phyloP scores from a whole-genome alignment of 306 rosid genomes.

The Quercus mongolica region DNA sequence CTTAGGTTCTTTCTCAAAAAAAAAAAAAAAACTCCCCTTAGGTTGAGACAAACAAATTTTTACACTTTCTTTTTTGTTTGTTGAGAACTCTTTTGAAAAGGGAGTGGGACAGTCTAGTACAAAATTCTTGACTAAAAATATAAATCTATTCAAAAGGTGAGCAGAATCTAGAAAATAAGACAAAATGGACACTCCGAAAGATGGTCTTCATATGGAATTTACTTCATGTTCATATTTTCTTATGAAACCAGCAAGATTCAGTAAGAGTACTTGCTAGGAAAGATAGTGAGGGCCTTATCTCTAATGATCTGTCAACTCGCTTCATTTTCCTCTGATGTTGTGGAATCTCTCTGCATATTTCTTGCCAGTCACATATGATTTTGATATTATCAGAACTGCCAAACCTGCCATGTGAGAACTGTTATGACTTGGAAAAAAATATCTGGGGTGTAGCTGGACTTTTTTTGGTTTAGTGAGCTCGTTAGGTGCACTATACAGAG shows the following conservation, averaged over 20 bases:
- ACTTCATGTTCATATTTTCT: no score
- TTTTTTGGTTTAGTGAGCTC: slow-evolving; percentile 76
- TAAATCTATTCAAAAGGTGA: no score
- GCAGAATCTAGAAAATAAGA: no score
- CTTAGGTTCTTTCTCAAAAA: no score
- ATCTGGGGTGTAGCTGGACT: slow-evolving; percentile 96
- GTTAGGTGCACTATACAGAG: slow-evolving; percentile 64
- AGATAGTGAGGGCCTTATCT: slow-evolving; percentile 56
- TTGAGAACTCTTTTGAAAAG: no score
- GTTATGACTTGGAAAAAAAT: slow-evolving; percentile 65
- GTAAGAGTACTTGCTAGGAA: slow-evolving; percentile 66
- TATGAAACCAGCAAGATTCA: slow-evolving; percentile 38
- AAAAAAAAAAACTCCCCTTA: no score
- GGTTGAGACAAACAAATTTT: no score
- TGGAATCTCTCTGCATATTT: slow-evolving; percentile 56
- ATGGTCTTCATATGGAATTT: no score
- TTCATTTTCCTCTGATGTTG: slow-evolving; percentile 44
- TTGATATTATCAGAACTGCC: slow-evolving; percentile 25
- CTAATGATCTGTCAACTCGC: slow-evolving; percentile 47
- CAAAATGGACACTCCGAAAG: no score
- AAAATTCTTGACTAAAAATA: no score
- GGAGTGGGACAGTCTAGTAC: no score
- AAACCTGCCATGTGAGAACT: slow-evolving; percentile 37
- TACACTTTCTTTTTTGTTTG: no score
- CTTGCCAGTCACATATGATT: slow-evolving; percentile 33